These are phyloP conservation scores for Pythium oligandrum DNA, from an alignment of 352 stramenopile genomes.

Conservation along the genomic window DNA sequence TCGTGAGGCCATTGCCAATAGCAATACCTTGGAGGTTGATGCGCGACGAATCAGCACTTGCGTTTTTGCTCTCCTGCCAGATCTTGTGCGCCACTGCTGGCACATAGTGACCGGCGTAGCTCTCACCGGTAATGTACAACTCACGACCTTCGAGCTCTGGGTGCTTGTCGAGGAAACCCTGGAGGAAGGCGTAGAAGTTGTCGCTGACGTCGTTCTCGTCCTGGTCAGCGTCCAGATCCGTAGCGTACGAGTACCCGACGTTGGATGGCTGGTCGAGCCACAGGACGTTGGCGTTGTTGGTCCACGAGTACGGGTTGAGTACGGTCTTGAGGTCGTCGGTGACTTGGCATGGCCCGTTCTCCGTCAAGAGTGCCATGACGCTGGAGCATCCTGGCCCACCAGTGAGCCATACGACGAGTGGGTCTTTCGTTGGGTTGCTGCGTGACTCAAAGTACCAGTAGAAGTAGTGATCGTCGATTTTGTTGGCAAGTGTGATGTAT, in stretches of 20 bases:
- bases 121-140: conserved; percentile 72
- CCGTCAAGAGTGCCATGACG: conserved; percentile 54
- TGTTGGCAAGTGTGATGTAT: conserved; percentile 60
- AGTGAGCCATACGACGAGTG: conserved; percentile 62
- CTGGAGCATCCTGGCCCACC: conserved; percentile 59
- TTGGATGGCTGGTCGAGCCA: conserved; percentile 65
- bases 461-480: conserved; percentile 69
- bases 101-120: conserved; percentile 65
- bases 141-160: conserved; percentile 41
- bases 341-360: conserved; percentile 65
- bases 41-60: too few relatives aligned
- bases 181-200: conserved; percentile 69
- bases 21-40: conserved; percentile 58
- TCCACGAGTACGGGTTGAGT: conserved; percentile 62
- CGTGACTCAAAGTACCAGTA: conserved; percentile 74
- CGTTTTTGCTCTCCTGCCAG: conserved; percentile 48
- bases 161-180: conserved; percentile 57
- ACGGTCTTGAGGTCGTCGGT: conserved; percentile 37
- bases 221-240: conserved; percentile 26
- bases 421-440: conserved; percentile 36
- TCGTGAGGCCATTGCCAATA: conserved; percentile 57
- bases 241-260: conserved; percentile 48
- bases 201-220: conserved; percentile 51
- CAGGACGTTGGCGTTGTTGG: conserved; percentile 52
- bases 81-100: conserved; percentile 51